Evolutionary conservation across 768 basidiomycete species (phyloP), one percentile per base, ranked within the genome.

Genomic region (Megacollybia marginata): DNA sequence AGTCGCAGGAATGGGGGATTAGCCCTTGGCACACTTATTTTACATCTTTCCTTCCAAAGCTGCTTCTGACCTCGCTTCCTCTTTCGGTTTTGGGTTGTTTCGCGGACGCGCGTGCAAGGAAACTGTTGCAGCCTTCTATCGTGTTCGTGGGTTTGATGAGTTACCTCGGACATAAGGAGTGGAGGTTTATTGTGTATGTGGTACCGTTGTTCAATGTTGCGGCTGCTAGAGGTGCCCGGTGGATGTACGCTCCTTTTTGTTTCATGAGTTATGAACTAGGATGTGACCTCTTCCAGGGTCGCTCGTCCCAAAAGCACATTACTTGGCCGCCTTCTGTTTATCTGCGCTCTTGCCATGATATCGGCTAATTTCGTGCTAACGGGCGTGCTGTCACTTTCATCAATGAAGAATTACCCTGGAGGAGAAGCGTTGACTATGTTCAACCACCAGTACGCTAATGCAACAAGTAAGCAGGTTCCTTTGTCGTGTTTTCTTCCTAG

Each of bases 121-220:
- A 66, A 3, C 68, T 87, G 34, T 64, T 84, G 4, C 45, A 74
- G 9, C 78, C 84, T 0, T 70, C 78, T 2, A 23, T 82, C 5
- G 50, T 59, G 1, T 88, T 85, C 52, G 59, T 91, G 8, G 63
- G 60, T 2, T 56, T 84, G 2, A 78, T 98, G 62, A 93, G 92
- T 61, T 70, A 62, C 31, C 70, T 97, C 1, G 84, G 79, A 0
- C 96, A 99, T 67, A 99, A 99, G 63, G 96, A 99, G 66, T 99
- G 96, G 96, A 79, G 96, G 7, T 99, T 99, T 65, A 72, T 98
- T 50, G 76, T 92, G 8, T 98, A 98, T 59, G 75, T 82, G 15
- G 78, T 97, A 0, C 93, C 94, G 0, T 60, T 80, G 2, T 70
- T 92, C 64, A 95, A 96, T 57, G 64, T 93, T 3, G 79, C 84